phyloP scores from a whole-genome alignment of 768 basidiomycete species.

The Butyriboletus loyo region DNA sequence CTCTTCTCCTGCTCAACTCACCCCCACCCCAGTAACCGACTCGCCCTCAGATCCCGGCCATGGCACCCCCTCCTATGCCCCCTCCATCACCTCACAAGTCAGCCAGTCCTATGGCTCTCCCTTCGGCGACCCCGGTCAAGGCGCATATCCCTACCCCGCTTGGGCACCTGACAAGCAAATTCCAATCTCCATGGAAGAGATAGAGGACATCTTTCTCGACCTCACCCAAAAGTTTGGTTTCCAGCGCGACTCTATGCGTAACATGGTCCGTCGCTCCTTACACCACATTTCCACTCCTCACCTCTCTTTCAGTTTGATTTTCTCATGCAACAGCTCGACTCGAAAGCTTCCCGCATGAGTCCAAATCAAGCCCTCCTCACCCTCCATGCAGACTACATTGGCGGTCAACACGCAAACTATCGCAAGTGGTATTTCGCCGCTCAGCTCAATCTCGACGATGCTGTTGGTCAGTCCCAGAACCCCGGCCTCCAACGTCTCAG shows the following conservation, averaged over 20 bases:
- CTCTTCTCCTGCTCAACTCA: slow-evolving; percentile 1
- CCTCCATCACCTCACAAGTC: slow-evolving; percentile 60
- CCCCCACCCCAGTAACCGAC: slow-evolving; percentile 10
- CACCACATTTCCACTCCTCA: slow-evolving; percentile 3
- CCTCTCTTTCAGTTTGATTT: slow-evolving; percentile 76
- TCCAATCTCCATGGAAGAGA: slow-evolving; percentile 96
- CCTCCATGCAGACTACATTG: slow-evolving; percentile 98
- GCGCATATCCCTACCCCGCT: slow-evolving; percentile 82
- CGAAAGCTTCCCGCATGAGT: slow-evolving; percentile 96
- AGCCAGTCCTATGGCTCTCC: slow-evolving; percentile 58
- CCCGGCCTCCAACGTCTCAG: slow-evolving; percentile 88
- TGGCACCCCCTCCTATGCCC: slow-evolving; percentile 45
- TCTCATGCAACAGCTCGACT: slow-evolving; percentile 96
- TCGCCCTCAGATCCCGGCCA: slow-evolving; percentile 32
- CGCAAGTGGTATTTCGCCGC: slow-evolving; percentile 99
- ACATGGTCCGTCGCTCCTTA: slow-evolving; percentile 59
- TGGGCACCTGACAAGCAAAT: slow-evolving; percentile 93
- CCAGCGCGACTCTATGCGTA: slow-evolving; percentile 93
- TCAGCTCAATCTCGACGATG: slow-evolving; percentile 98
- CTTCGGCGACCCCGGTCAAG: slow-evolving; percentile 53
- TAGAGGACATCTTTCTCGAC: slow-evolving; percentile 98
- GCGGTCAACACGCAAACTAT: slow-evolving; percentile 98
- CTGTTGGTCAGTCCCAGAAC: slow-evolving; percentile 92
- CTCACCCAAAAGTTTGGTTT: slow-evolving; percentile 99
- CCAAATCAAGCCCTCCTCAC: slow-evolving; percentile 95